Evolutionary conservation across 2,329 filamentous ascomycete genomes (phyloP), one percentile per base, ranked within the genome.

Genomic region (Mariannaea elegans): DNA sequence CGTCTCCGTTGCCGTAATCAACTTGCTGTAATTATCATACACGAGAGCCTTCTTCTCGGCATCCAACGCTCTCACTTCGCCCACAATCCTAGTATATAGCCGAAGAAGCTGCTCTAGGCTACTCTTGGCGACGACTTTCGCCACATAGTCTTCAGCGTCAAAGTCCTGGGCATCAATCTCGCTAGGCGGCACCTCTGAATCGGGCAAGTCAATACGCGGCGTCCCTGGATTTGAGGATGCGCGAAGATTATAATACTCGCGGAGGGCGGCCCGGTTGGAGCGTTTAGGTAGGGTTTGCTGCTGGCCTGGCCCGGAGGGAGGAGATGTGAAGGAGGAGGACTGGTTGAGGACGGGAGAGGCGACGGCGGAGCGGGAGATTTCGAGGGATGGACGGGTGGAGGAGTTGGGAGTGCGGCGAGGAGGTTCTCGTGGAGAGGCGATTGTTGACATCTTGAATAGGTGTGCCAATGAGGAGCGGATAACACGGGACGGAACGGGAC

Each of bases 11-110:
- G 95, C 95, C n/a, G 90, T 87, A 66, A 99, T 97, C 66, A 99
- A 80, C 78, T 98, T 98, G 68, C 91, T 95, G 77, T 98, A 99
- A 74, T 99, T 99, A 75, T 99, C 94, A 76, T 99, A 99, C 4
- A 99, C 95, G 62, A 99, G 80, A 2, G 94, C 94, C 79, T 99
- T 99, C 76, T 95, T 91, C 82, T 99, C 95, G 21, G 94, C 94
- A 72, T 98, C 95, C 16, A 99, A 82, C 2, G 92, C 94, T 34
- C 93, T 82, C 46, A 97, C 94, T 78, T 98, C 94, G 66, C 87
- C 85, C 66, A 94, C 77, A 9, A 94, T 82, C 19, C 86, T 84
- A 45, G 90, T 88, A 73, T 95, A 93, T 1, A 90, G 81, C 52
- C 82, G 82, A 71, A 95, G 73, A 52, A 95, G 79, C 54, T 90